A percentile compares a stretch with the other conserved stretches of the same genome.
These are phyloP conservation scores for Meripilus lineatus DNA, from an alignment of 1,284 basidiomycete species.

Conservation along the genomic window DNA sequence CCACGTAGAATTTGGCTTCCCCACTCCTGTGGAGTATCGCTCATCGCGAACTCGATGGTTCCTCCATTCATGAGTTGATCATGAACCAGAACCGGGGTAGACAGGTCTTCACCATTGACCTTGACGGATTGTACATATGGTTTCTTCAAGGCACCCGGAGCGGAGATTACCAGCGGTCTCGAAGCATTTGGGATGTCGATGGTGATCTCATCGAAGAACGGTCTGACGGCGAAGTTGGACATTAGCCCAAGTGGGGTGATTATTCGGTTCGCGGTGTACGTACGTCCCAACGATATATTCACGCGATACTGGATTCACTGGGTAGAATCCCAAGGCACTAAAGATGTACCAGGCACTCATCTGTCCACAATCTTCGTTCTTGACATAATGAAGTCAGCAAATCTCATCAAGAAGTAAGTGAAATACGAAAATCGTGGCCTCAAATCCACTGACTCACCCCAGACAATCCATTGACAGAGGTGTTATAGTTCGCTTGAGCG, in stretches of 20 bases:
- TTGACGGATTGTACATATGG: constrained; percentile 56
- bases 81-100: constrained; percentile 50
- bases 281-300: constrained; percentile 72
- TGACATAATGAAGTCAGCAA: too few species aligned
- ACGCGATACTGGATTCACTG: constrained; percentile 75
- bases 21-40: constrained; percentile 36
- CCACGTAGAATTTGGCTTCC: too few species aligned
- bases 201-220: constrained; percentile 63
- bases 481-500: constrained; percentile 60
- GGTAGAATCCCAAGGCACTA: constrained; percentile 79
- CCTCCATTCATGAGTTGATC: constrained; percentile 53
- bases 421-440: not conserved
- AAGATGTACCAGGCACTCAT: constrained; percentile 89
- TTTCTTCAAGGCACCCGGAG: constrained; percentile 47
- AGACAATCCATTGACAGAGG: constrained; percentile 59
- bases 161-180: constrained; percentile 42
- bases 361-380: constrained; percentile 89
- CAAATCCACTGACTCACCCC: constrained; percentile 43
- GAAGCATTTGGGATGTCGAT: constrained; percentile 45
- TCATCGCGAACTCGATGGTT: constrained; percentile 64
- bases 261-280: constrained; percentile 25
- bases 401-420: too few species aligned
- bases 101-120: constrained; percentile 43
- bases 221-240: too few species aligned
- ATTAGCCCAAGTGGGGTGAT: too few species aligned